Percentiles rank a stretch among this genome's conserved stretches.
These are phyloP conservation scores for Sporothrix protearum DNA, from an alignment of 2,329 filamentous ascomycete species.

Conservation along the genomic window DNA sequence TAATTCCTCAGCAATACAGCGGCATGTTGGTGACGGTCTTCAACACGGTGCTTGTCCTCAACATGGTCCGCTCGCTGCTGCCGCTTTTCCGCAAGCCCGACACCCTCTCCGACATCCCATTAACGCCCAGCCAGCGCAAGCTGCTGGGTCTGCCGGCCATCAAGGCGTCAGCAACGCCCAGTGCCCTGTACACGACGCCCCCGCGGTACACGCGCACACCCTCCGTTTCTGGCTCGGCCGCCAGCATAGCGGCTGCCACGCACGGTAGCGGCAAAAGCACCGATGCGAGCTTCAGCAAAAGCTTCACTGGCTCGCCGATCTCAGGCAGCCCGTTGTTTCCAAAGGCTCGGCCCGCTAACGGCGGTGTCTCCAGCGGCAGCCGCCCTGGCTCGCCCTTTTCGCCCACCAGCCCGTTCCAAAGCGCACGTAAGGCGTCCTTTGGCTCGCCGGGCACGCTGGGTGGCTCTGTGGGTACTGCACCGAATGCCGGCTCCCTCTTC, in stretches of 20 bases:
- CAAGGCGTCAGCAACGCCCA: slow-evolving; percentile 60
- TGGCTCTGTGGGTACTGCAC: slow-evolving; percentile 37
- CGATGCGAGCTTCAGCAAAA: slow-evolving; percentile 13
- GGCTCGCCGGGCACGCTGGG: slow-evolving; percentile 54
- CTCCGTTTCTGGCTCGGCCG: slow-evolving; percentile 60
- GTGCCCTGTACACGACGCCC: slow-evolving; percentile 75
- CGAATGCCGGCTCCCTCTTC: slow-evolving; percentile 44
- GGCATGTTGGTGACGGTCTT: slow-evolving; percentile 47
- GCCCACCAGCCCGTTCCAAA: slow-evolving; percentile 26
- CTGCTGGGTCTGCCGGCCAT: slow-evolving; percentile 76
- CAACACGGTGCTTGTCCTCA: slow-evolving; percentile 60
- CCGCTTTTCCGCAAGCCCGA: slow-evolving; percentile 72
- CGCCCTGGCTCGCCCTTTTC: slow-evolving; percentile 22
- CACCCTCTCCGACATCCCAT: slow-evolving; percentile 79
- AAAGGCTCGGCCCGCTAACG: slow-evolving; percentile 52
- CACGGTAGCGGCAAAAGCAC: slow-evolving; percentile 21
- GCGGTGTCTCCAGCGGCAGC: slow-evolving; percentile 34
- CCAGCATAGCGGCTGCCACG: slow-evolving; percentile 40
- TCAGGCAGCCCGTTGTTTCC: slow-evolving; percentile 60
- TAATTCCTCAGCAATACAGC: slow-evolving; percentile 38
- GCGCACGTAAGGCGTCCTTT: slow-evolving; percentile 60
- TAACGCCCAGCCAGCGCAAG: slow-evolving; percentile 83
- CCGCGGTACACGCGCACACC: slow-evolving; percentile 79
- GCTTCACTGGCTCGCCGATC: slow-evolving; percentile 45
- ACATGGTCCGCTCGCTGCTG: slow-evolving; percentile 66